Base-by-base conservation (phyloP, 352 stramenopile genomes). In the Globisporangium sylvaticum region DNA sequence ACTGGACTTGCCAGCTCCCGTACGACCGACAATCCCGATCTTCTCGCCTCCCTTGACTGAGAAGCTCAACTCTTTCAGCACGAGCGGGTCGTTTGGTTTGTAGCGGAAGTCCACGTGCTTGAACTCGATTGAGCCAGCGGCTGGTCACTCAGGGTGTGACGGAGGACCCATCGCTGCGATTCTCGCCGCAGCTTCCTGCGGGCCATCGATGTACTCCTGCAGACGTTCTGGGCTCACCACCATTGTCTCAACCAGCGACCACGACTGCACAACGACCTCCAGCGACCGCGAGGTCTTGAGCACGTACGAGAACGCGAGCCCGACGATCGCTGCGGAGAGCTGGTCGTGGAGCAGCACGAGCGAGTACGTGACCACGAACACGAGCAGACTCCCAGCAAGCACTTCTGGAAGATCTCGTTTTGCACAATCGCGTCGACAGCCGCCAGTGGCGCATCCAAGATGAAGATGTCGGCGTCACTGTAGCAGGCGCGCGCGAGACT, bases 381-480 rank as follows among this genome's bases (percentile, higher is more conserved):
- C 70, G 1, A 84, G 62, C 10, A 87, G 58, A 8, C 56, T 71
- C 18, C 46, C 14, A 66, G 75, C 10, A 78, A 60, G 20, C 68
- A 77, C 20, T 76, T 69, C 39, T 66, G 59, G 67, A 98, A 98
- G 25, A 98, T 73, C 73, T 95, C 82, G 44, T 85, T 87, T 25
- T 90, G 94, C 37, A 98, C 94, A 68, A 98, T 89, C 37, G 88
- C 84, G 75, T 99, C 96, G 0, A 98, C 94, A 15, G 92, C 92
- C n/a, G 80, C 81, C 3, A 99, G 75, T 14, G 90, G 74, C 4
- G 77, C 82, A 32, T 88, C 80, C 31, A 88, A 65, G 18, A 88
- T 67, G 32, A 69, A 80, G 6, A 91, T 54, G 37, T 65, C 70
- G 1, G 81, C 69, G 25, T 89, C 69, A 8, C 69, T 76, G 66